Evolutionary conservation across 2,329 filamentous ascomycete genomes (phyloP).

Genomic region (Epichloe gansuensis): DNA sequence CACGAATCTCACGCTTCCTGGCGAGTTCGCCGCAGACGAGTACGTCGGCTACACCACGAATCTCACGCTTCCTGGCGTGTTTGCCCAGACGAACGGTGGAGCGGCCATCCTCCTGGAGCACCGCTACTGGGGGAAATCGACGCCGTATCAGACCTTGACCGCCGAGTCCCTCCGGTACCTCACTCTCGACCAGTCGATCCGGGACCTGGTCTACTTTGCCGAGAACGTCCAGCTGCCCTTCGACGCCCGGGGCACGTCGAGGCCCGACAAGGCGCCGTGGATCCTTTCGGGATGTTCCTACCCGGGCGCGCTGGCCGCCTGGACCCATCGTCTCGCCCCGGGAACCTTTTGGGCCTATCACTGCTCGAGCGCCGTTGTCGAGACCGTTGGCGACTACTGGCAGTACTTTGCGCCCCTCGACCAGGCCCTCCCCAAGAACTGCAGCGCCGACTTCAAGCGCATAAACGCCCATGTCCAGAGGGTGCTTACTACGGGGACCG

Average conservation of each 20-base stretch:
- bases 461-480: slow-evolving; percentile 34
- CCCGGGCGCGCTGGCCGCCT: slow-evolving; percentile 61
- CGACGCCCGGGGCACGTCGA: slow-evolving; percentile 49
- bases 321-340: slow-evolving; percentile 59
- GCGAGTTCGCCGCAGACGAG: slow-evolving; percentile 43
- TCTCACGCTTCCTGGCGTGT: slow-evolving; percentile 51
- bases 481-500: slow-evolving; percentile 26
- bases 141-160: slow-evolving; percentile 49
- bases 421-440: slow-evolving; percentile 38
- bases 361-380: slow-evolving; percentile 62
- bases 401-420: slow-evolving; percentile 34
- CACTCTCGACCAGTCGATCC: slow-evolving; percentile 64
- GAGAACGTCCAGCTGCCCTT: slow-evolving; percentile 55
- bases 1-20: slow-evolving; percentile 57
- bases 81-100: slow-evolving; percentile 54
- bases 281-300: slow-evolving; percentile 72
- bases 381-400: slow-evolving; percentile 64
- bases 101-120: slow-evolving; percentile 70
- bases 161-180: slow-evolving; percentile 61
- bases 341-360: slow-evolving; percentile 66
- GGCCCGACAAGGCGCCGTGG: slow-evolving; percentile 52
- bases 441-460: slow-evolving; percentile 47
- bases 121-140: slow-evolving; percentile 67
- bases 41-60: slow-evolving; percentile 57
- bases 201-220: slow-evolving; percentile 67